Base-by-base conservation (phyloP, 768 basidiomycete species). In the Chalciporus sphaerocephalus region DNA sequence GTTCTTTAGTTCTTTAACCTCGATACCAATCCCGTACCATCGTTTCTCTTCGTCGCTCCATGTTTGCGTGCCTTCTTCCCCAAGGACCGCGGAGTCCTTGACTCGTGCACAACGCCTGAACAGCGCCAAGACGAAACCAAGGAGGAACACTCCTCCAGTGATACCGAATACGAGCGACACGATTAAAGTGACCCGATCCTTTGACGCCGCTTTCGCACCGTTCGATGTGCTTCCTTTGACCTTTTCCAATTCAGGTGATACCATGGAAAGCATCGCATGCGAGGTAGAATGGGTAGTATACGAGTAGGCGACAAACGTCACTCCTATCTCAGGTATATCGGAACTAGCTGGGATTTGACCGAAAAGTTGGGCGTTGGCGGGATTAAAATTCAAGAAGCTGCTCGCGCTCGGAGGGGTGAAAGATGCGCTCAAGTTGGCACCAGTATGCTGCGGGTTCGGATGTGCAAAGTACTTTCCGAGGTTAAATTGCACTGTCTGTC, bases 271-370 rank as follows among this genome's bases (percentile, higher is more conserved):
- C 44, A 53, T 74, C 1, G 83, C 72, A 55, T 87, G 84, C 16
- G 86, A 89, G 1, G 79, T 85, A 13, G 86, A 83, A 53, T 82
- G 86, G 2, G 81, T 86, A 16, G 74, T 44, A 28, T 60, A 68
- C 24, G 83, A 85, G 62, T 81, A 86, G 3, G 85, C 87, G 6
- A 81, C 80, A 52, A 89, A 85, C 3, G 77, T 78, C 39, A 80
- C 68, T 1, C 66, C 62, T 32, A 81, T 71, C 35, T 72, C 70
- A 15, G 72, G 57, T 23, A 52, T 51, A 22, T 68, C 53, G 18
- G 74, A 74, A 47, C 75, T 62, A 25, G 55, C 40, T 5, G 87
- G 84, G 25, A 88, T 62, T 15, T 57, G 73, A 6, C 88, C 90
- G 25, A 69, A 62, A 38, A 90, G 61, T n/a, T 64, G 61, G 8